Evolutionary conservation across 495 filamentous ascomycete genomes (phyloP), one percentile per base, ranked within the genome.

Genomic region (Lentithecium fluviatile): DNA sequence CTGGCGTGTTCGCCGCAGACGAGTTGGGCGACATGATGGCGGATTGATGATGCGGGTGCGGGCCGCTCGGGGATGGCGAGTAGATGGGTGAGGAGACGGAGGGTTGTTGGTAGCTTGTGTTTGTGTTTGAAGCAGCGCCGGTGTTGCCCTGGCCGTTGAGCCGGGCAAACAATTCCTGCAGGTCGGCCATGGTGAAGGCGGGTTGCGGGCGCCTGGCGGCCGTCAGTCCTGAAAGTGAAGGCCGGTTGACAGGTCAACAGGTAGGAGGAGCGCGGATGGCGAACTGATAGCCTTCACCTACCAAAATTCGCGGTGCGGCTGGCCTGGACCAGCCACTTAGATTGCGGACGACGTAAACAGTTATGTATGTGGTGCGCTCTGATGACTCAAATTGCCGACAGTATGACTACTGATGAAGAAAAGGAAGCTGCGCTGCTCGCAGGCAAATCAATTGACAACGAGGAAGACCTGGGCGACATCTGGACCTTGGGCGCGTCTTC

Each of bases 1-100:
- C 83, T 78, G 66, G 75, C 67, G 58, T 77, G 53, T 69, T 70
- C 50, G 73, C 46, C 54, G 69, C 40, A 10, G 75, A 70, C 49
- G 69, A 47, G 75, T 77, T 60, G 73, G 73, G 62, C 54, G 67
- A 71, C 58, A 72, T 71, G 57, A 73, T 50, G 29, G 69, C 65
- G 10, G 71, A 72, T 24, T 56, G 43, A 51, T 73, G 67, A 48
- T 68, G 64, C 13, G 73, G 70, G 40, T 72, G 68, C 12, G 71
- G 66, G 12, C 72, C 69, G n/a, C 38, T 19, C 2, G 66, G 60
- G 0, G 70, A 60, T 21, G 74, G 74, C 6, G 71, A 70, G 57
- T 65, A 70, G 52, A 75, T 58, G 3, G 74, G 74, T 11, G 73
- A 74, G 19, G 73, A 74, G 11, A 76, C 70, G 23, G 64, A 47